Evolutionary conservation across 768 basidiomycete genomes (phyloP), one percentile per base, ranked within the genome.

Genomic region (Pulveroboletus frians): DNA sequence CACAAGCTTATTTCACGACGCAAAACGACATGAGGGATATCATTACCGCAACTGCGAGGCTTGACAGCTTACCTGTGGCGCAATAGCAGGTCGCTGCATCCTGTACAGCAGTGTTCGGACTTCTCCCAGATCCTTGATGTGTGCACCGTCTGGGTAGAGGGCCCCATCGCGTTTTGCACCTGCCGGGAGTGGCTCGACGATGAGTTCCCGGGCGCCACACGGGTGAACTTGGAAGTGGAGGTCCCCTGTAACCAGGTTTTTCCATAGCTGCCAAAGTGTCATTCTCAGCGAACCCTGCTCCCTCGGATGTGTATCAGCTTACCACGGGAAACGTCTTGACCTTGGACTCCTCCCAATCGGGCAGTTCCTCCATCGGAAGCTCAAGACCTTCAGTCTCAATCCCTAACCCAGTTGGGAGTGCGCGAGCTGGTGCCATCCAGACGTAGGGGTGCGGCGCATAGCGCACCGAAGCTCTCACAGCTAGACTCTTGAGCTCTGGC

Each of bases 211-310:
- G 1, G 67, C 81, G 27, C 82, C 91, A 57, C 85, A 88, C 4
- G 88, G 92, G 64, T 95, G 93, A 4, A 95, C 92, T 63, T 97
- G 81, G 71, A 94, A 84, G 64, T 94, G 89, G 18, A 97, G 76
- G 2, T 73, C 72, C 21, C 84, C 83, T 11, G 92, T 95, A 8
- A 81, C 79, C 1, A 92, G 90, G 68, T 94, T 95, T 75, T 94
- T 94, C 93, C 93, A 95, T 7, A 85, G 65, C 85, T 92, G 27
- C 35, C 10, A 42, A 20, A 3, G 15, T 27, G 37, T 4, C 11
- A 46, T 14, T 40, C 27, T 47, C 21, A 42, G 31, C 57, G 23
- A 49, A 29, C 10, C 9, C 34, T 38, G n/a, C 26, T 34, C 13
- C 21, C 48, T 38, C 27, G 18, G 42, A 20, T 14, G 40, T 37